These are phyloP conservation scores for Cephalotrichum gorgonifer DNA, from an alignment of 2,329 filamentous ascomycete genomes.

Conservation along the genomic window DNA sequence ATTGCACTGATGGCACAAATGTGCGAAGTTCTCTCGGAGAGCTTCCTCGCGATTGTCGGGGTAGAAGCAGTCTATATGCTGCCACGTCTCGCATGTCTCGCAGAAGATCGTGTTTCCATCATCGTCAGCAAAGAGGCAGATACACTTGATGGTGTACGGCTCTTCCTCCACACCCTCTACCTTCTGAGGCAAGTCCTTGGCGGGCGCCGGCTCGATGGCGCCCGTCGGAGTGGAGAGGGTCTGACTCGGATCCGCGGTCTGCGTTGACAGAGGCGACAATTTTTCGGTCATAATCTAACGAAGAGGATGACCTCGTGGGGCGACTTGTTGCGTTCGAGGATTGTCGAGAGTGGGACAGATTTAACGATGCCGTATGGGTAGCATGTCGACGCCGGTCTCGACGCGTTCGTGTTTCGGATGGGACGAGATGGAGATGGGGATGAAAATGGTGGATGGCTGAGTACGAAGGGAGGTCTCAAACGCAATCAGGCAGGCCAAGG, in stretches of 20 bases:
- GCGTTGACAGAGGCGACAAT: conserved; percentile 40
- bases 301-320: conserved; percentile 28
- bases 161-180: conserved; percentile 56
- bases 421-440: not conserved
- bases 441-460: not conserved
- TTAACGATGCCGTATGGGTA: conserved; percentile 42
- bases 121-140: conserved; percentile 86
- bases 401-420: conserved; percentile 12
- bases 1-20: conserved; percentile 84
- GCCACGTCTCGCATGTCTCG: conserved; percentile 93
- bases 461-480: not conserved
- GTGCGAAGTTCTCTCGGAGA: conserved; percentile 60
- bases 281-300: conserved; percentile 54
- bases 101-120: conserved; percentile 97
- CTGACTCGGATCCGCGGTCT: conserved; percentile 46
- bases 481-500: not conserved
- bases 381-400: conserved; percentile 45
- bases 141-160: conserved; percentile 94
- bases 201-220: conserved; percentile 16
- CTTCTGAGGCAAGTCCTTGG: conserved; percentile 32
- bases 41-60: conserved; percentile 60
- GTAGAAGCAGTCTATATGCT: conserved; percentile 97
- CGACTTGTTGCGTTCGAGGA: conserved; percentile 23
- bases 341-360: conserved; percentile 16
- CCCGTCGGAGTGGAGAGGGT: conserved; percentile 27